phyloP scores from a whole-genome alignment of 106 monocot species.

The Iris macrosiphon region DNA sequence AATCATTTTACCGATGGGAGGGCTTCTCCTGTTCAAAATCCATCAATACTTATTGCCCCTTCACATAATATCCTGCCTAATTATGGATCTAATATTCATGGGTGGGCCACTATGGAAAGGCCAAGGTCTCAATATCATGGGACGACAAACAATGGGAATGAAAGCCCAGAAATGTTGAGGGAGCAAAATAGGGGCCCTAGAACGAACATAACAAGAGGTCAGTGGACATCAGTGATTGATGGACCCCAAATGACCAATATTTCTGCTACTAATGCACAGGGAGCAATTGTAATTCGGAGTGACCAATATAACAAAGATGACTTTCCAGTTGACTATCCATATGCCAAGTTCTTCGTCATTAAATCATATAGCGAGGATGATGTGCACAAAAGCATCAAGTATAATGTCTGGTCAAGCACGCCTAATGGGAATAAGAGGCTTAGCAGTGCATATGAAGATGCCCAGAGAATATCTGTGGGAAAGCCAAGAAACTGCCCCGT shows the following conservation, averaged over 20 bases:
- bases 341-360: slow-evolving; percentile 79
- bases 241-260: slow-evolving; percentile 26
- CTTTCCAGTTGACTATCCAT: slow-evolving; percentile 48
- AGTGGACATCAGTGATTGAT: slow-evolving; percentile 10
- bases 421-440: slow-evolving; percentile 73
- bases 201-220: slow-evolving; percentile 29
- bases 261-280: slow-evolving; percentile 18
- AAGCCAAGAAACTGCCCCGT: slow-evolving; percentile 43
- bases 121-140: slow-evolving; percentile 3
- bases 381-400: slow-evolving; percentile 94
- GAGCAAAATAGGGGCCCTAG: slow-evolving; percentile 74
- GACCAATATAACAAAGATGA: slow-evolving; percentile 51
- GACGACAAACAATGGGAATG: not conserved
- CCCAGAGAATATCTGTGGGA: slow-evolving; percentile 32
- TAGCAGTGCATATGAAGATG: slow-evolving; percentile 57
- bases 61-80: not conserved
- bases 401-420: slow-evolving; percentile 92
- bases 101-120: slow-evolving; percentile 2
- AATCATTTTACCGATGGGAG: not conserved
- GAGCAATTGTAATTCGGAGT: slow-evolving; percentile 35
- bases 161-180: slow-evolving; percentile 2
- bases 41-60: not conserved
- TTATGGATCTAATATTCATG: not conserved
- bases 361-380: slow-evolving; percentile 97
- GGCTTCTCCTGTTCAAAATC: slow-evolving; percentile 2